phyloP scores from a whole-genome alignment of 2,329 filamentous ascomycete species.

The Penicillium thymicola region DNA sequence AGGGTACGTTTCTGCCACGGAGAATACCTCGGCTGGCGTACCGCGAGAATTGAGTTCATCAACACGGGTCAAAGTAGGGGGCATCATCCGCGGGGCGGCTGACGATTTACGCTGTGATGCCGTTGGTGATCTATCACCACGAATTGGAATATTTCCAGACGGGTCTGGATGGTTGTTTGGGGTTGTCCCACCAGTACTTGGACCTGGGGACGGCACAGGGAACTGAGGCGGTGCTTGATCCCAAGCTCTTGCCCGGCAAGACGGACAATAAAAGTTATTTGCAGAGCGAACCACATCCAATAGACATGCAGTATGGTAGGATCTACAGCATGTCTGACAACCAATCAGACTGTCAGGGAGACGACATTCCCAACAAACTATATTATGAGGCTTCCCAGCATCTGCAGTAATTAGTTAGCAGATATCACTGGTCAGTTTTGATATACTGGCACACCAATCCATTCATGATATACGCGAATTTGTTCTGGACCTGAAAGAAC shows the following conservation, averaged over 20 bases:
- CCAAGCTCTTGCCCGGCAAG: conserved; percentile 25
- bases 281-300: conserved; percentile 2
- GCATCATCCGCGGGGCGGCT: not conserved
- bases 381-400: conserved; percentile 29
- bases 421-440: too few species aligned
- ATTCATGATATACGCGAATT: conserved; percentile 28
- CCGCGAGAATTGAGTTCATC: conserved; percentile 1
- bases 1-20: conserved; percentile 13
- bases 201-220: not conserved
- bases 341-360: conserved; percentile 25
- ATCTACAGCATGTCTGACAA: conserved; percentile 32
- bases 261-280: conserved; percentile 26
- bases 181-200: conserved; percentile 13
- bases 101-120: not conserved
- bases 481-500: conserved; percentile 19
- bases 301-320: conserved; percentile 30
- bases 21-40: conserved; percentile 1
- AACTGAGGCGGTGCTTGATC: conserved; percentile 19
- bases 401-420: conserved; percentile 17
- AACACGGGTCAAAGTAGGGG: not conserved
- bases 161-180: conserved; percentile 1
- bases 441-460: conserved; percentile 25
- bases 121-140: not conserved
- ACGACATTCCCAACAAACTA: conserved; percentile 30
- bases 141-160: not conserved